A percentile compares a stretch with the other conserved stretches of the same genome.
phyloP scores from a whole-genome alignment of 345 rosid species.

The Hevea brasiliensis region DNA sequence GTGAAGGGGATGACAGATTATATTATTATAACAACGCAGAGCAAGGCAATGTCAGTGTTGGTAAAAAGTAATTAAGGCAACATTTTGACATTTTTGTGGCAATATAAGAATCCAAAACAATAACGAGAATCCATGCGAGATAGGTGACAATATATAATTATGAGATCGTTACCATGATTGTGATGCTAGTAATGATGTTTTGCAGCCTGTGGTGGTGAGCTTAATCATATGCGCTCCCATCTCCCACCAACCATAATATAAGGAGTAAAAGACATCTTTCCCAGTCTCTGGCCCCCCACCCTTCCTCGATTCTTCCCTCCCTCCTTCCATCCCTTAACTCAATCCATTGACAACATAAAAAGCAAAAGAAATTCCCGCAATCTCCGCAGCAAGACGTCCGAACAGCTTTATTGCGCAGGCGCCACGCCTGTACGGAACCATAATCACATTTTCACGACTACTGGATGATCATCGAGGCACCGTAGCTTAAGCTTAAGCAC shows the following conservation, averaged over 20 bases:
- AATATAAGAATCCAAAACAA: neutral
- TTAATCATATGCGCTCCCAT: conserved; percentile 29
- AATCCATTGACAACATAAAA: neutral
- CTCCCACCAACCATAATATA: neutral
- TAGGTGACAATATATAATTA: conserved; percentile 5
- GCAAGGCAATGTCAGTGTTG: neutral
- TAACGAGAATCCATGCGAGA: neutral
- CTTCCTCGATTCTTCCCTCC: too few species aligned
- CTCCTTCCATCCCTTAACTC: neutral
- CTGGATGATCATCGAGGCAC: conserved; percentile 1
- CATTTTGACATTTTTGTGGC: neutral
- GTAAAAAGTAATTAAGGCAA: neutral
- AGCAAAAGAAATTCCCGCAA: conserved; percentile 18
- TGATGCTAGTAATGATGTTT: conserved; percentile 23
- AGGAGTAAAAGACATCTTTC: neutral
- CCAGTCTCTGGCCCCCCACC: conserved; percentile 22
- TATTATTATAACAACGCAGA: neutral
- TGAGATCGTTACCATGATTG: conserved; percentile 7
- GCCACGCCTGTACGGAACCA: conserved; percentile 29
- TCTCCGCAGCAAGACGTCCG: conserved; percentile 29
- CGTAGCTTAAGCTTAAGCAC: neutral
- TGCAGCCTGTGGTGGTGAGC: conserved; percentile 21
- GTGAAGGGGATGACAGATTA: neutral
- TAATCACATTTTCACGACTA: conserved; percentile 9
- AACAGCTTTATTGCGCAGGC: neutral